Conservation (phyloP, 2,329 filamentous ascomycete species). For the Aspergillus fischeri region DNA sequence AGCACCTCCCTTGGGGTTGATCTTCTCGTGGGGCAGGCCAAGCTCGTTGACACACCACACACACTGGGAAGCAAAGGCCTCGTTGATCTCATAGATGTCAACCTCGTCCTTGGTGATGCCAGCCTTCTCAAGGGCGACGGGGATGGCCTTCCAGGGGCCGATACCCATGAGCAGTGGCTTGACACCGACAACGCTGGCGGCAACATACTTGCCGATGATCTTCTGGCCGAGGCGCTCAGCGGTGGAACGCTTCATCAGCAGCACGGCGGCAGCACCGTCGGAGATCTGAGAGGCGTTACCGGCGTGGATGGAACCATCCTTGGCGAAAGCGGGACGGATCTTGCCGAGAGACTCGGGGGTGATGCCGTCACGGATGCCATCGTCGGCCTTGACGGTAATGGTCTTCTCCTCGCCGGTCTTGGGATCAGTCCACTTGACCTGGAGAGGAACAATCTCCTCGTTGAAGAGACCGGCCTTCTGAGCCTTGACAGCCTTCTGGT, state of each 20-base stretch:
- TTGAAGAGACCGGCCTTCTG: constrained; percentile 88
- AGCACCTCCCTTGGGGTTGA: constrained; percentile 95
- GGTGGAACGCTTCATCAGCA: constrained; percentile 91
- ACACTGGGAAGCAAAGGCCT: constrained; percentile 95
- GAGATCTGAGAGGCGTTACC: constrained; percentile 95
- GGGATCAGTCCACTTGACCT: constrained; percentile 81
- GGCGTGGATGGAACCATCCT: constrained; percentile 90
- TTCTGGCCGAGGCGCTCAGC: constrained; percentile 83
- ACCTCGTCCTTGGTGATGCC: constrained; percentile 85
- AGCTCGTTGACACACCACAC: constrained; percentile 90
- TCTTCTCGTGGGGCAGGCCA: constrained; percentile 74
- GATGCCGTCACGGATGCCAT: constrained; percentile 80
- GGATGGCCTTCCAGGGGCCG: constrained; percentile 93
- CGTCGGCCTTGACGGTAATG: constrained; percentile 78
- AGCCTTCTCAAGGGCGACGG: constrained; percentile 81
- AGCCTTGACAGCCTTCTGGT: constrained; percentile 82
- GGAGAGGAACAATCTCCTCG: constrained; percentile 83
- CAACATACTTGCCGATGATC: constrained; percentile 89
- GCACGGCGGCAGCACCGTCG: constrained; percentile 89
- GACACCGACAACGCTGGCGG: constrained; percentile 80
- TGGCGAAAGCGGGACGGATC: constrained; percentile 84
- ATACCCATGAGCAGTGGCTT: constrained; percentile 93
- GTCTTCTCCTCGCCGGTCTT: constrained; percentile 83
- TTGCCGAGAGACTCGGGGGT: constrained; percentile 85
- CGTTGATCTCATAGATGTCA: constrained; percentile 98